Percentiles rank a stretch among this genome's conserved stretches.
Evolutionary conservation across 208 protist species (phyloP).

Genomic region (Acanthamoeba rhysodes): DNA sequence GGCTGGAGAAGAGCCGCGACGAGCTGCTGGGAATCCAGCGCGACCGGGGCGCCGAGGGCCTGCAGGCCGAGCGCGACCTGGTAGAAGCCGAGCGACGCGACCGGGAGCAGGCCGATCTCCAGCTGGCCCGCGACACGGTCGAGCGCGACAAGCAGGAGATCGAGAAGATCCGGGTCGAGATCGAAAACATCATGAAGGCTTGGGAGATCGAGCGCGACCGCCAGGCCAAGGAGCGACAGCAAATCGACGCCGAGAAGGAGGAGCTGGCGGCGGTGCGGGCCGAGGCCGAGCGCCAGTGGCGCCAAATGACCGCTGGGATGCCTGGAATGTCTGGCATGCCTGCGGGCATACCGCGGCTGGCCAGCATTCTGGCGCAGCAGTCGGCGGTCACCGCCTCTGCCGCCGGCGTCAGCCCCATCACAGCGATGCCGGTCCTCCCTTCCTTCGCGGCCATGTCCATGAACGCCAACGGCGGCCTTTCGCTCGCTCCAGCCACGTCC

Average conservation of each 20-base stretch:
- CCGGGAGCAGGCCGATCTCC: neutral
- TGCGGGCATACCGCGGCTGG: no score
- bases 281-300: neutral
- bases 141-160: constrained; percentile 32
- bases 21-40: neutral
- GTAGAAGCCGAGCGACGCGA: neutral
- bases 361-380: no score
- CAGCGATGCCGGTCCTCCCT: neutral
- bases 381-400: neutral
- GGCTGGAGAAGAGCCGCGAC: neutral
- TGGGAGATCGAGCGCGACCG: constrained; percentile 5
- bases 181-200: constrained; percentile 8
- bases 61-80: neutral
- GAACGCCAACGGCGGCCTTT: neutral
- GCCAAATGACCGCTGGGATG: neutral
- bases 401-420: neutral
- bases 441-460: neutral
- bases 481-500: neutral
- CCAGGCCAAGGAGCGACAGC: neutral
- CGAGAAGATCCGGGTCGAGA: constrained; percentile 6
- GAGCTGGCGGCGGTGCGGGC: neutral
- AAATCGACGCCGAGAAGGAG: constrained; percentile 1
- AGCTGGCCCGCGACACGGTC: neutral
- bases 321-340: no score
- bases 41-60: constrained; percentile 5